These are phyloP conservation scores for Tremella yokohamensis DNA, from an alignment of 768 basidiomycete genomes.

Conservation along the genomic window DNA sequence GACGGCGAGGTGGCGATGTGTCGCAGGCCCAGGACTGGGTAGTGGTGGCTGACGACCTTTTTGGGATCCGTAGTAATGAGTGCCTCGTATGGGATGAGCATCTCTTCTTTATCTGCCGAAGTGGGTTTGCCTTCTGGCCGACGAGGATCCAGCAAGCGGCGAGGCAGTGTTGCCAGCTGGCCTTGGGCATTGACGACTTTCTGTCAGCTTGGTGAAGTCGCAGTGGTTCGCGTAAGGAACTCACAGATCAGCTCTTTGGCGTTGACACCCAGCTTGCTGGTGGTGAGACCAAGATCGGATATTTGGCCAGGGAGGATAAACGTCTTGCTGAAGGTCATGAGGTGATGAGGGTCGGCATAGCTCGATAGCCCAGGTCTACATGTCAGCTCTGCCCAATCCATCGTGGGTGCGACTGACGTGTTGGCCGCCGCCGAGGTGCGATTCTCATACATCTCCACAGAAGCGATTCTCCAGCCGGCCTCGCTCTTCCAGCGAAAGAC, in stretches of 20 bases:
- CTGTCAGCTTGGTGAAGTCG: constrained; percentile 6
- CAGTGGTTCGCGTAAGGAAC: constrained; percentile 32
- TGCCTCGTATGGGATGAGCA: constrained; percentile 79
- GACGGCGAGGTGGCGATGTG: constrained; percentile 74
- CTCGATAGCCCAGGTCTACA: constrained; percentile 59
- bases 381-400: constrained; percentile 12
- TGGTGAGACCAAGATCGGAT: constrained; percentile 68
- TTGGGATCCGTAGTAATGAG: constrained; percentile 67
- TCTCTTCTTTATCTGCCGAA: constrained; percentile 74
- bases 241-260: constrained; percentile 79
- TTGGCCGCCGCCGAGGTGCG: constrained; percentile 62
- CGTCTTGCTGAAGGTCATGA: constrained; percentile 65
- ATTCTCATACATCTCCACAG: constrained; percentile 87
- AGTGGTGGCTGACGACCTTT: constrained; percentile 59
- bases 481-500: constrained; percentile 76
- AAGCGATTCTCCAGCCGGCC: constrained; percentile 71
- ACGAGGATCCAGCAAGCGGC: constrained; percentile 74
- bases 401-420: constrained; percentile 59
- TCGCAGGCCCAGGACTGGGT: constrained; percentile 61
- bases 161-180: constrained; percentile 71
- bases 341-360: constrained; percentile 57
- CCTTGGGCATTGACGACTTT: constrained; percentile 72
- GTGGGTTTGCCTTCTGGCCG: constrained; percentile 74
- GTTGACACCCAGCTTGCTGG: constrained; percentile 83
- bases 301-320: constrained; percentile 69